Conservation (phyloP, 2,329 filamentous ascomycete genomes). For the Aspergillus pseudoterreus region DNA sequence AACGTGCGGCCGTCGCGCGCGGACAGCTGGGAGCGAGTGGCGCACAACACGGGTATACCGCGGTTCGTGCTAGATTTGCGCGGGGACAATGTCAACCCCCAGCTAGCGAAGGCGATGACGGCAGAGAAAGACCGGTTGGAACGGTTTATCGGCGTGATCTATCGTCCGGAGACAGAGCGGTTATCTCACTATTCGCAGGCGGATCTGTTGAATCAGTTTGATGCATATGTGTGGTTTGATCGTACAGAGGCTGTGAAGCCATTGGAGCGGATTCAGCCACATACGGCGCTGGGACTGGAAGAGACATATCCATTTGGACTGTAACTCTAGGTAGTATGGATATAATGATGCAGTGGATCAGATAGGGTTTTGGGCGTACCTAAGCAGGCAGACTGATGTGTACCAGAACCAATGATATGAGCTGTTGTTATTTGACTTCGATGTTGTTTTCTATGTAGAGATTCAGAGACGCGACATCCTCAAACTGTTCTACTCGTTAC, state of each 20-base stretch:
- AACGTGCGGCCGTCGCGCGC: slow-evolving; percentile 42
- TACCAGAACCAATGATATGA: too few species aligned
- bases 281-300: slow-evolving; percentile 38
- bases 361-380: too few species aligned
- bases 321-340: slow-evolving; percentile 17
- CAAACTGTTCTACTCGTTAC: too few species aligned
- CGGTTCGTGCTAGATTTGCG: slow-evolving; percentile 49
- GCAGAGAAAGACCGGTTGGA: slow-evolving; percentile 39
- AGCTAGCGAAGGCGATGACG: slow-evolving; percentile 35
- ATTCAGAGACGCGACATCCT: not conserved
- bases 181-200: slow-evolving; percentile 49
- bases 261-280: slow-evolving; percentile 46
- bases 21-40: slow-evolving; percentile 49
- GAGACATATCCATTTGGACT: slow-evolving; percentile 54
- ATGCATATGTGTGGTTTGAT: slow-evolving; percentile 52
- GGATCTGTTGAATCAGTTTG: slow-evolving; percentile 47
- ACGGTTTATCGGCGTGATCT: slow-evolving; percentile 54
- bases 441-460: too few species aligned
- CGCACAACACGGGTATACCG: slow-evolving; percentile 45
- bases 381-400: not conserved
- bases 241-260: slow-evolving; percentile 42
- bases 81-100: slow-evolving; percentile 29
- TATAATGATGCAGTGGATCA: too few species aligned
- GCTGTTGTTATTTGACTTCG: not conserved
- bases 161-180: slow-evolving; percentile 48